Percentiles rank a stretch among this genome's conserved stretches.
Conservation (phyloP, 2,329 filamentous ascomycete genomes). For the Thielaviopsis punctulata region DNA sequence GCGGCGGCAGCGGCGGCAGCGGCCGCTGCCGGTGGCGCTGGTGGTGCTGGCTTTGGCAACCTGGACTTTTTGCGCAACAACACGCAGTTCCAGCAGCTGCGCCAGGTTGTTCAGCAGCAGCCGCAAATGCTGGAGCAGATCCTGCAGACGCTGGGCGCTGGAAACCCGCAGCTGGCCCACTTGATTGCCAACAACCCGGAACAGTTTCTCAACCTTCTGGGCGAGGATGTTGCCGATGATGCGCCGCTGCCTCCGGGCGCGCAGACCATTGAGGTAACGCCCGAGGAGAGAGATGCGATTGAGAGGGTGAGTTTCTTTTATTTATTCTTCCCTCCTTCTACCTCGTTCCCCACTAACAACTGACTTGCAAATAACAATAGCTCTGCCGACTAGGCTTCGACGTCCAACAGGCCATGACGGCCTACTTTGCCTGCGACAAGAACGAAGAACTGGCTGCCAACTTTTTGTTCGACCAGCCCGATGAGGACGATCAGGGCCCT, state of each 20-base stretch:
- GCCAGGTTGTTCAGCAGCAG: constrained; percentile 92
- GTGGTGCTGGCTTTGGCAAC: constrained; percentile 46
- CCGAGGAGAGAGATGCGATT: constrained; percentile 92
- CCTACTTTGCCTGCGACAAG: constrained; percentile 98
- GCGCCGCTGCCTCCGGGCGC: constrained; percentile 72
- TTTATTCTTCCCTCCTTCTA: too few species aligned
- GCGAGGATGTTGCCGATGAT: constrained; percentile 75
- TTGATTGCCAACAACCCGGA: constrained; percentile 85
- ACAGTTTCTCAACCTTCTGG: constrained; percentile 77
- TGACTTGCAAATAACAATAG: too few species aligned
- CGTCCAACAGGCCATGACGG: constrained; percentile 85
- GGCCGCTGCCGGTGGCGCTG: constrained; percentile 33
- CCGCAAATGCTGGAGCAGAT: constrained; percentile 98
- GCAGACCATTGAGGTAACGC: constrained; percentile 78
- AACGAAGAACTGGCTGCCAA: constrained; percentile 97
- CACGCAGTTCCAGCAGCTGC: constrained; percentile 92
- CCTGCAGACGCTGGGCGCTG: constrained; percentile 82
- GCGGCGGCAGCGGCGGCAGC: constrained; percentile 28
- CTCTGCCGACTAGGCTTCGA: constrained; percentile 87
- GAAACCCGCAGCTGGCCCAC: constrained; percentile 86
- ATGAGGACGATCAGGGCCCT: constrained; percentile 49
- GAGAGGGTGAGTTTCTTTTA: constrained; percentile 52
- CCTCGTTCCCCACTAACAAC: too few species aligned
- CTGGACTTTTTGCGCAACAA: constrained; percentile 91
- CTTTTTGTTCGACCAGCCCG: constrained; percentile 93